Conservation (phyloP, 306 rosid genomes). For the Fragaria nilgerrensis region DNA sequence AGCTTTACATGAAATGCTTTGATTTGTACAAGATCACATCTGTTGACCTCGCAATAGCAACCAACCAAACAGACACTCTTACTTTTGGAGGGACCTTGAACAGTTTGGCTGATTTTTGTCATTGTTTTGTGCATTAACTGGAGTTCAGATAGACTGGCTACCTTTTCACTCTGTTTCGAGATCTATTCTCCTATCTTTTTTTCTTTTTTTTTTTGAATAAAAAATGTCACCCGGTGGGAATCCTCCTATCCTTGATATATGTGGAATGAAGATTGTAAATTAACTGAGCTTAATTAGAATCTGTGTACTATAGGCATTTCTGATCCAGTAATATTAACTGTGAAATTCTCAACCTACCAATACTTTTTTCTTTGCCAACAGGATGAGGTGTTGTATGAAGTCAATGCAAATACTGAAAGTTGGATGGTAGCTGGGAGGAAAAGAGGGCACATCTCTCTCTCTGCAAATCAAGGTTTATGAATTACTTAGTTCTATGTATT, state of each 20-base stretch:
- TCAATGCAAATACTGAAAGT: slow-evolving; percentile 73
- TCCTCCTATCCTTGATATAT: slow-evolving; percentile 3
- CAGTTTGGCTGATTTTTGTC: not conserved
- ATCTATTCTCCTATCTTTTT: too few relatives aligned
- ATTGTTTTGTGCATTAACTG: not conserved
- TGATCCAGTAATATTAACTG: slow-evolving; percentile 1
- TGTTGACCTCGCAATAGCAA: not conserved
- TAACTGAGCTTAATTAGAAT: slow-evolving; percentile 3
- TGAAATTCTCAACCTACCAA: not conserved
- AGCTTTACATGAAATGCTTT: not conserved
- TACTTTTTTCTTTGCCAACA: slow-evolving; percentile 32
- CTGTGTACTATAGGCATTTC: slow-evolving; percentile 10
- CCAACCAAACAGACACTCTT: not conserved
- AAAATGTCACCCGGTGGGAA: too few relatives aligned
- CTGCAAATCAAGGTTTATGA: slow-evolving; percentile 63
- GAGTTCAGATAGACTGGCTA: not conserved
- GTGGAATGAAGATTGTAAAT: not conserved
- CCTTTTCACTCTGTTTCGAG: not conserved
- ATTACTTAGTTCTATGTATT: not conserved
- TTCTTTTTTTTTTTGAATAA: too few relatives aligned
- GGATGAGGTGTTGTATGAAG: slow-evolving; percentile 88
- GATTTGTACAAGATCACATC: not conserved
- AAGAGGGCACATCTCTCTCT: slow-evolving; percentile 83
- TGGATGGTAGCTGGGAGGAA: slow-evolving; percentile 99
- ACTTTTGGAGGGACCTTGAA: not conserved